Evolutionary conservation across 2,329 filamentous ascomycete species (phyloP).

Genomic region (Hyphodiscus sp.): DNA sequence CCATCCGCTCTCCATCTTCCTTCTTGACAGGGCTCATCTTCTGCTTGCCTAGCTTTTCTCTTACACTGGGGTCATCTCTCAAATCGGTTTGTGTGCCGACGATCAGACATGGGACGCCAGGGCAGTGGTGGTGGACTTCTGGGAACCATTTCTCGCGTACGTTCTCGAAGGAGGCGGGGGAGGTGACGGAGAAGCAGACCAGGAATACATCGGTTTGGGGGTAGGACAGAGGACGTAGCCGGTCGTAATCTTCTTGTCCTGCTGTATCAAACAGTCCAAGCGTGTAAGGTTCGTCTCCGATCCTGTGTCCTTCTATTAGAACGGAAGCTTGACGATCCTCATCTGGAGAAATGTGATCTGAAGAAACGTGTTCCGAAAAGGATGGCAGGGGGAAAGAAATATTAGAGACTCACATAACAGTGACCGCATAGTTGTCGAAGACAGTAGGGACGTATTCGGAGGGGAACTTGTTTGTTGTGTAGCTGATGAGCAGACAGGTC

Average conservation of each 20-base stretch:
- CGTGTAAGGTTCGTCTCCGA: slow-evolving; percentile 97
- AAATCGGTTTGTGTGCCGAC: slow-evolving; percentile 97
- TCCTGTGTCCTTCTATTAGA: slow-evolving; percentile 52
- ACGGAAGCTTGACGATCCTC: not conserved
- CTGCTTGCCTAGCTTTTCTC: slow-evolving; percentile 89
- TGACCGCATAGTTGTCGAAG: slow-evolving; percentile 99
- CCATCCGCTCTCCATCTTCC: slow-evolving; percentile 93
- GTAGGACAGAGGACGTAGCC: slow-evolving; percentile 91
- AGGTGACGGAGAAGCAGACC: slow-evolving; percentile 97
- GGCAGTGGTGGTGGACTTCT: slow-evolving; percentile 97
- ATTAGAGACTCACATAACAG: slow-evolving; percentile 78
- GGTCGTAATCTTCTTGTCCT: slow-evolving; percentile 98
- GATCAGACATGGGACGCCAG: slow-evolving; percentile 93
- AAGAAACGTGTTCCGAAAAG: not conserved
- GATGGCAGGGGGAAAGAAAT: not conserved
- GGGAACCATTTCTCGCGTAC: slow-evolving; percentile 99
- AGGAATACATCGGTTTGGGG: slow-evolving; percentile 98
- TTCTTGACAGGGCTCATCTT: slow-evolving; percentile 91
- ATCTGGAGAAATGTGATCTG: not conserved
- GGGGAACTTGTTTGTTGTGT: slow-evolving; percentile 99
- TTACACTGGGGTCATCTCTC: slow-evolving; percentile 77
- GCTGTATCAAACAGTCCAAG: slow-evolving; percentile 97
- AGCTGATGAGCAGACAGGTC: slow-evolving; percentile 97
- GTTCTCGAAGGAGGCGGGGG: slow-evolving; percentile 97
- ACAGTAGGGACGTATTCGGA: slow-evolving; percentile 99